phyloP scores from a whole-genome alignment of 164 flowering plant genomes.

The Euptelea pleiosperma region DNA sequence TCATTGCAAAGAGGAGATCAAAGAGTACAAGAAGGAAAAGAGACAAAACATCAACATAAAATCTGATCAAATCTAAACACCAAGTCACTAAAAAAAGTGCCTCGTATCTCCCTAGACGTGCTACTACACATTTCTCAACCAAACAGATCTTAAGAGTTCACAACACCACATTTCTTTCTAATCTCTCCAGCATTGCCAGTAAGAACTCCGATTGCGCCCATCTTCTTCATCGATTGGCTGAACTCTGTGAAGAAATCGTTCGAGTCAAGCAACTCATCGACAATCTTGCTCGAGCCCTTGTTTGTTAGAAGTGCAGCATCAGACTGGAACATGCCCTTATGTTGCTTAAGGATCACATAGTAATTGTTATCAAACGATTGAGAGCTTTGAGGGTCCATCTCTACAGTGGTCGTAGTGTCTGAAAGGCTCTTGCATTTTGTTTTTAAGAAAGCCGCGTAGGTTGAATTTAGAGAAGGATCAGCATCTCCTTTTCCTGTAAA shows the following conservation, averaged over 20 bases:
- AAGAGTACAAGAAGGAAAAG: too few relatives aligned
- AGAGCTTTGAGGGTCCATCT: constrained; percentile 50
- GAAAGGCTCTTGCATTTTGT: constrained; percentile 29
- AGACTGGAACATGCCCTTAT: constrained; percentile 48
- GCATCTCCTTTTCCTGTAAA: constrained; percentile 55
- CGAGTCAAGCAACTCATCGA: constrained; percentile 10
- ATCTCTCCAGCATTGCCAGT: constrained; percentile 28
- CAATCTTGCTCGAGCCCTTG: constrained; percentile 14
- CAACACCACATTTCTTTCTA: constrained; percentile 24
- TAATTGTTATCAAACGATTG: constrained; percentile 37
- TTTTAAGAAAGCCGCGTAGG: constrained; percentile 37
- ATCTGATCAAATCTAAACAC: too few relatives aligned
- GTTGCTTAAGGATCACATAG: constrained; percentile 21
- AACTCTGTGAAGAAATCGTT: constrained; percentile 32
- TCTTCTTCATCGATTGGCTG: constrained; percentile 19
- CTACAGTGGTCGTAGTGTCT: constrained; percentile 30
- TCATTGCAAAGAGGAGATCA: too few relatives aligned
- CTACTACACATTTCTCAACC: too few relatives aligned
- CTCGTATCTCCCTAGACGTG: too few relatives aligned
- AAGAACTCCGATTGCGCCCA: constrained; percentile 29
- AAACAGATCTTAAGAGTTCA: constrained; percentile 10
- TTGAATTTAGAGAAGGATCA: constrained; percentile 49
- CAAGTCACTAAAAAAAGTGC: too few relatives aligned
- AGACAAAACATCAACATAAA: too few relatives aligned
- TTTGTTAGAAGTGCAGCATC: constrained; percentile 52